Percentiles rank a stretch among this genome's conserved stretches.
These are phyloP conservation scores for Citrus glauca DNA, from an alignment of 345 rosid species.

Conservation along the genomic window DNA sequence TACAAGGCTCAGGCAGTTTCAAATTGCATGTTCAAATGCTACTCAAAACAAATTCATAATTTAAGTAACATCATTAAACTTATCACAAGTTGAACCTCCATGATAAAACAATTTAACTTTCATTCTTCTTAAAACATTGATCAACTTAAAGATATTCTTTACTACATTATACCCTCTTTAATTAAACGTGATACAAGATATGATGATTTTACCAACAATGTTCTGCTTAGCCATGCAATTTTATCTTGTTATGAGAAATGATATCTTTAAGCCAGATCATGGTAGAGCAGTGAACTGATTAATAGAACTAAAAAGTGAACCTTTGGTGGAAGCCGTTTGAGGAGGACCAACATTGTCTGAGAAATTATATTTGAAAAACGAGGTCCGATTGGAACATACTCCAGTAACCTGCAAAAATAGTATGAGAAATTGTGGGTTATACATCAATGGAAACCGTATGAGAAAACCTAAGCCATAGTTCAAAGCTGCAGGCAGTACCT, in stretches of 20 bases:
- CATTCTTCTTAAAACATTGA: background rate
- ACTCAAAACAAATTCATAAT: background rate
- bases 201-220: background rate
- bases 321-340: slow-evolving; percentile 96
- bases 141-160: background rate
- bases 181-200: background rate
- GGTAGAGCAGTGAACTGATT: background rate
- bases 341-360: slow-evolving; percentile 87
- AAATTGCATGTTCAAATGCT: background rate
- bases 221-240: background rate
- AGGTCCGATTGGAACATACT: slow-evolving; percentile 94
- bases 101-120: background rate
- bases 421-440: background rate
- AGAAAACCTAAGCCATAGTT: background rate
- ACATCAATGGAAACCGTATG: background rate
- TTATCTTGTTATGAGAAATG: background rate
- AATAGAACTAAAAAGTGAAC: slow-evolving; percentile 19
- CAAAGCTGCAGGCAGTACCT: slow-evolving; percentile 44
- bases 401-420: slow-evolving; percentile 65
- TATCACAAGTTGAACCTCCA: background rate
- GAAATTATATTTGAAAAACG: slow-evolving; percentile 89
- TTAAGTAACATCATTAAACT: background rate
- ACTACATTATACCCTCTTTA: background rate
- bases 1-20: background rate
- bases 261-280: background rate